Conservation (phyloP, 768 basidiomycete species). For the Lactarius psammicola region DNA sequence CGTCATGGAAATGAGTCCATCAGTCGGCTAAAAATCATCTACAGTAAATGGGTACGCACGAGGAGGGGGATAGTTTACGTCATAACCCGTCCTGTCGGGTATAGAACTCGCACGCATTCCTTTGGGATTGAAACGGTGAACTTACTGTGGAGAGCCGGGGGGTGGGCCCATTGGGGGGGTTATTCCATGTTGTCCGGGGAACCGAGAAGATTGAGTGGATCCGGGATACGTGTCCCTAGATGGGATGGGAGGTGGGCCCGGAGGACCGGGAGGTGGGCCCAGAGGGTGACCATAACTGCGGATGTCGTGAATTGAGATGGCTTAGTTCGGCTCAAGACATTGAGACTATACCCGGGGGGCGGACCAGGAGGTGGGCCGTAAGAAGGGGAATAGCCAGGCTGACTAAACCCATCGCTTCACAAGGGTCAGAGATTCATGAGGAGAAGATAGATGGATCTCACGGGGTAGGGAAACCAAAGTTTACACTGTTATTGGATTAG, state of each 20-base stretch:
- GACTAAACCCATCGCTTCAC: constrained; percentile 9
- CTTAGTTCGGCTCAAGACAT: background rate
- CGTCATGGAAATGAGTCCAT: background rate
- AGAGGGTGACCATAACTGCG: constrained; percentile 9
- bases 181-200: constrained; percentile 6
- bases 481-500: background rate
- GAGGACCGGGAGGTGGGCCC: constrained; percentile 17
- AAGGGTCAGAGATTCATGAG: background rate
- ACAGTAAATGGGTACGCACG: constrained; percentile 29
- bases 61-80: constrained; percentile 31
- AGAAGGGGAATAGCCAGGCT: constrained; percentile 29
- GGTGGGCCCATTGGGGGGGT: constrained; percentile 21
- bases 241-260: constrained; percentile 24
- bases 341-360: constrained; percentile 27
- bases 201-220: constrained; percentile 17
- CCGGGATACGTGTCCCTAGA: constrained; percentile 24
- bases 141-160: constrained; percentile 26
- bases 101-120: background rate
- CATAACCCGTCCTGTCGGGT: constrained; percentile 8
- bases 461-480: constrained; percentile 23
- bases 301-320: background rate
- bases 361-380: constrained; percentile 31
- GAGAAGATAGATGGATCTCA: background rate
- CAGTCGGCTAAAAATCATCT: background rate
- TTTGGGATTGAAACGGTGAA: constrained; percentile 5